A percentile compares a stretch with the other conserved stretches of the same genome.
These are phyloP conservation scores for Vigna angularis DNA, from an alignment of 306 rosid genomes.

Conservation along the genomic window DNA sequence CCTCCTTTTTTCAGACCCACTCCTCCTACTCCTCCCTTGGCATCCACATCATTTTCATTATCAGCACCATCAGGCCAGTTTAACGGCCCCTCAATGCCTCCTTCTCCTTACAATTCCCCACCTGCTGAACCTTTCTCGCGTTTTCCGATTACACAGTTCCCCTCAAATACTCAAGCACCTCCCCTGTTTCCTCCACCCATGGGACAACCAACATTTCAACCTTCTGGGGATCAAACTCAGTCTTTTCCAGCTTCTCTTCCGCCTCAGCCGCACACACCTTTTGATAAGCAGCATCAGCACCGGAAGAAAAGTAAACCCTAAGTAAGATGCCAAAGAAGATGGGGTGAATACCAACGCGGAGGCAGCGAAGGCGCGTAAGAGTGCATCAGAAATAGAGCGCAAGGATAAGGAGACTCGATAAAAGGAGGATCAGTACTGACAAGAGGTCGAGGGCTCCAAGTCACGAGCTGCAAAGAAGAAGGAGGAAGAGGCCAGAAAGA, in stretches of 20 bases:
- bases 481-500: too few species aligned
- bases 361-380: too few species aligned
- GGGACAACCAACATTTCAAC: constrained; percentile 64
- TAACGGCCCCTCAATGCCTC: constrained; percentile 84
- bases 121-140: constrained; percentile 65
- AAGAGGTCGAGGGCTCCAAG: too few species aligned
- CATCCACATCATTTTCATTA: constrained; percentile 55
- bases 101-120: constrained; percentile 62
- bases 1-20: constrained; percentile 60
- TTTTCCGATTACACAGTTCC: constrained; percentile 65
- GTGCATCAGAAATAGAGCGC: too few species aligned
- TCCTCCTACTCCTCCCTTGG: constrained; percentile 58
- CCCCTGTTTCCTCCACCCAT: constrained; percentile 38
- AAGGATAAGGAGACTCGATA: too few species aligned
- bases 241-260: constrained; percentile 54
- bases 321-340: too few species aligned
- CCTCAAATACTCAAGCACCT: constrained; percentile 52
- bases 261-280: constrained; percentile 59
- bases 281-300: too few species aligned
- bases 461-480: too few species aligned
- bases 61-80: constrained; percentile 62
- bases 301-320: too few species aligned
- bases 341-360: too few species aligned
- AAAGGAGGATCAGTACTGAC: too few species aligned
- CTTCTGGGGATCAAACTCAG: constrained; percentile 55